phyloP scores from a whole-genome alignment of 208 protist species.

The Angomonas desouzai region DNA sequence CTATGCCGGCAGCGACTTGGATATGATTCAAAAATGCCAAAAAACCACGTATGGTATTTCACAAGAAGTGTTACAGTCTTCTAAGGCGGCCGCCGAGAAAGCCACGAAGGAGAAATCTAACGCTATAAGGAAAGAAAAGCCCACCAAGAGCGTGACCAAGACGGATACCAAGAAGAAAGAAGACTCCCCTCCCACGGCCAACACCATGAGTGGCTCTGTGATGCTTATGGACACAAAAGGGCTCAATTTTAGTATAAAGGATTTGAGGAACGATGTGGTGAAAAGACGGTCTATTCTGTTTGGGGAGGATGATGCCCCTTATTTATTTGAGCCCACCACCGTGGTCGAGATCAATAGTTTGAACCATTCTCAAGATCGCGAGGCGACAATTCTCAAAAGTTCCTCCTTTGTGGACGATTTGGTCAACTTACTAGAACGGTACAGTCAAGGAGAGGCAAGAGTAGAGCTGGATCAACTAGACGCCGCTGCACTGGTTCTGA shows the following conservation, averaged over 20 bases:
- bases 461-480: slow-evolving; percentile 9
- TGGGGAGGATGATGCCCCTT: slow-evolving; percentile 1
- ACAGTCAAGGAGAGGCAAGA: not conserved
- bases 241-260: slow-evolving; percentile 4
- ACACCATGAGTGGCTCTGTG: not conserved
- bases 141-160: slow-evolving; percentile 1
- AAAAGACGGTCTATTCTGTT: not conserved
- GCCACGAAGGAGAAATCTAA: not conserved
- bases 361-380: not conserved
- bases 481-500: not conserved
- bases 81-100: not conserved
- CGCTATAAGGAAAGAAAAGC: not conserved
- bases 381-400: not conserved
- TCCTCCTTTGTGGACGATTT: slow-evolving; percentile 8
- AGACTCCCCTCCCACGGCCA: not conserved
- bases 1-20: slow-evolving; percentile 9
- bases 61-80: not conserved
- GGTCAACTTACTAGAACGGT: not conserved
- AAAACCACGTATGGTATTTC: slow-evolving; percentile 26
- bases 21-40: slow-evolving; percentile 25
- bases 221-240: slow-evolving; percentile 1
- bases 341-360: slow-evolving; percentile 1
- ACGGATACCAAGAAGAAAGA: not conserved
- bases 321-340: not conserved
- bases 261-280: not conserved